phyloP scores from a whole-genome alignment of 495 filamentous ascomycete genomes.

The Penicillium paxilli region DNA sequence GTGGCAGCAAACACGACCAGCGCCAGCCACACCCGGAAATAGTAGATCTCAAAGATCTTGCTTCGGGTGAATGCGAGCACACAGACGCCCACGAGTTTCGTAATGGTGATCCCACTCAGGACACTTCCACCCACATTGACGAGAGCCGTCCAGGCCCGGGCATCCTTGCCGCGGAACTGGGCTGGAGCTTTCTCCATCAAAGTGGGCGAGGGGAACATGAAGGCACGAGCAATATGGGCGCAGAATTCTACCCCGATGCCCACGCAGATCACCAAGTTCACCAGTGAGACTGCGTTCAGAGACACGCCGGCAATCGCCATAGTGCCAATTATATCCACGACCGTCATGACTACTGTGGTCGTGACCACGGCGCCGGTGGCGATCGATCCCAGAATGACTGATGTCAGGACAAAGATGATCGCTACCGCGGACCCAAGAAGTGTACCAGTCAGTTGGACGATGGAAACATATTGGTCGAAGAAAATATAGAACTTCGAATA shows the following conservation, averaged over 20 bases:
- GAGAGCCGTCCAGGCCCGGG: constrained; percentile 85
- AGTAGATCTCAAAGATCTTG: constrained; percentile 99
- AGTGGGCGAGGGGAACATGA: constrained; percentile 81
- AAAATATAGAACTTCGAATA: constrained; percentile 98
- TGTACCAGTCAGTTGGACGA: constrained; percentile 73
- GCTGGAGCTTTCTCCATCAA: constrained; percentile 71
- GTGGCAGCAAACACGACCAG: constrained; percentile 85
- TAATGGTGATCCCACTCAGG: constrained; percentile 94
- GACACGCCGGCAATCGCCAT: constrained; percentile 89
- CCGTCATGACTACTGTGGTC: constrained; percentile 83
- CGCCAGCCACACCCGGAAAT: constrained; percentile 94
- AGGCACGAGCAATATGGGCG: constrained; percentile 93
- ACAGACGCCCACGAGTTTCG: constrained; percentile 87
- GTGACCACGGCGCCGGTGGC: constrained; percentile 81
- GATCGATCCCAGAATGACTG: constrained; percentile 78
- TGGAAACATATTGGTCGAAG: constrained; percentile 93
- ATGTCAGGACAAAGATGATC: constrained; percentile 77
- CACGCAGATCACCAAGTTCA: constrained; percentile 95
- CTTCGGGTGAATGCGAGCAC: constrained; percentile 93
- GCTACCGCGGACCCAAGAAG: constrained; percentile 80
- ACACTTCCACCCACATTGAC: constrained; percentile 93
- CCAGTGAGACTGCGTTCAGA: constrained; percentile 95
- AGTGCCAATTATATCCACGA: constrained; percentile 90
- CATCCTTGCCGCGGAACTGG: constrained; percentile 73
- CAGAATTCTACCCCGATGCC: constrained; percentile 97